Evolutionary conservation across 164 flowering plant species (phyloP), one percentile per base, ranked within the genome.

Genomic region (Tetrastigma voinierianum): DNA sequence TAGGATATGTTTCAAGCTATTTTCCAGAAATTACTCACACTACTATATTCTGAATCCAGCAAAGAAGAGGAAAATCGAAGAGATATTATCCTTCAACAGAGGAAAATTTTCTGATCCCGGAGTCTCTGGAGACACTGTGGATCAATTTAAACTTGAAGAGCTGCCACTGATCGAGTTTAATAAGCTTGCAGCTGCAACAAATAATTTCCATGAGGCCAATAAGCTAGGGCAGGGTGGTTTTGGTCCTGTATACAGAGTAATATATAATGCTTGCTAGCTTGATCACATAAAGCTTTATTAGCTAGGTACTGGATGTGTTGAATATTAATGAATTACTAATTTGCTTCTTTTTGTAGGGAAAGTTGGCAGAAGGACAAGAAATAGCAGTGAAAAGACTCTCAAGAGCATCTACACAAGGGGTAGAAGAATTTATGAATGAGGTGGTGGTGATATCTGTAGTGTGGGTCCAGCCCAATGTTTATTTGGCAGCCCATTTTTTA

Each of bases 371-470:
- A n/a, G 81, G 79, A 25, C 59, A 65, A 46, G 80, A 66, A 60
- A 68, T 82, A 53, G 86, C 83, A n/a, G 82, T 83, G 20, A 83
- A 83, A 51, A 74, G 82, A 23, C 80, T 83, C 5, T 80, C 80
- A 7, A 68, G 62, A 19, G 66, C 72, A 2, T 76, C 82, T 16
- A 74, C 79, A 11, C 83, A 78, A 69, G 86, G 86, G 21, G 17
- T 70, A 1, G 77, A 67, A 53, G 84, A 83, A 66, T 80, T 83
- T 48, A 83, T 71, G 81, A 80, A 78, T 64, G 86, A 83, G 48
- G 82, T 78, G 7, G 57, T 64, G 25, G 55, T 77, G 63, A 80
- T 80, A 46, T 69, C 78, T 12, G n/a, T n/a, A n/a, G n/a, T n/a
- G n/a, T n/a, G n/a, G n/a, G n/a, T n/a, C n/a, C n/a, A n/a, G n/a